Conservation (phyloP, 495 filamentous ascomycete genomes). For the Lasiosphaeria miniovina region DNA sequence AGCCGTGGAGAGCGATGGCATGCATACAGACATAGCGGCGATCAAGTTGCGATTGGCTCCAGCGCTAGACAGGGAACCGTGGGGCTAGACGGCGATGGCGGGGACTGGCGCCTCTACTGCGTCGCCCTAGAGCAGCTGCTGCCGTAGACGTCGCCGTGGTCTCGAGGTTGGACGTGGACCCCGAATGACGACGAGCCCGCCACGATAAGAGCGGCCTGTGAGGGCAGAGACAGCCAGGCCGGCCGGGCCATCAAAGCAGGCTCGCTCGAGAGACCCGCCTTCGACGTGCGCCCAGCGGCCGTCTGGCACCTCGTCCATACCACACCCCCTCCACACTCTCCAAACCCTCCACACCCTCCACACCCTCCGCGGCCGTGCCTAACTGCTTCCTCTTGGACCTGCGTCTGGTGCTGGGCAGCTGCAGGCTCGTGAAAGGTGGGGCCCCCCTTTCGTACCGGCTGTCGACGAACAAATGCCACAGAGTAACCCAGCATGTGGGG, state of each 20-base stretch:
- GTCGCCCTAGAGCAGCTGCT: conserved; percentile 19
- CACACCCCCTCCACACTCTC: conserved; percentile 4
- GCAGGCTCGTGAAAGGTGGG: conserved; percentile 6
- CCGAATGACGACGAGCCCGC: too few species aligned
- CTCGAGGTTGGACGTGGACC: too few species aligned
- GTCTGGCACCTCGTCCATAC: background rate
- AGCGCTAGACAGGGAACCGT: background rate
- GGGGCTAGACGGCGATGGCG: conserved; percentile 2
- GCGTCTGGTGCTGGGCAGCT: conserved; percentile 22
- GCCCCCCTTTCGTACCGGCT: background rate
- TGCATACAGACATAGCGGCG: background rate
- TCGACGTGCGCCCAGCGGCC: conserved; percentile 19
- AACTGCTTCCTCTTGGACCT: conserved; percentile 34
- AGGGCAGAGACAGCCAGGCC: too few species aligned
- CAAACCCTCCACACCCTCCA: conserved; percentile 6
- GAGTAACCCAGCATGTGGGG: background rate
- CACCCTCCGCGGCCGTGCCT: conserved; percentile 22
- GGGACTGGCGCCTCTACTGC: conserved; percentile 16
- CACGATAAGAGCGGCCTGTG: too few species aligned
- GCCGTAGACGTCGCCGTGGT: background rate
- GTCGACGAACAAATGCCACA: background rate
- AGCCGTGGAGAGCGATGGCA: background rate
- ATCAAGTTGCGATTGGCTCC: background rate
- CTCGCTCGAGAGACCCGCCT: conserved; percentile 13
- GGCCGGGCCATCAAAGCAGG: conserved; percentile 4